phyloP scores from a whole-genome alignment of 2,329 filamentous ascomycete genomes.

The Dryadomyces quercivorus region DNA sequence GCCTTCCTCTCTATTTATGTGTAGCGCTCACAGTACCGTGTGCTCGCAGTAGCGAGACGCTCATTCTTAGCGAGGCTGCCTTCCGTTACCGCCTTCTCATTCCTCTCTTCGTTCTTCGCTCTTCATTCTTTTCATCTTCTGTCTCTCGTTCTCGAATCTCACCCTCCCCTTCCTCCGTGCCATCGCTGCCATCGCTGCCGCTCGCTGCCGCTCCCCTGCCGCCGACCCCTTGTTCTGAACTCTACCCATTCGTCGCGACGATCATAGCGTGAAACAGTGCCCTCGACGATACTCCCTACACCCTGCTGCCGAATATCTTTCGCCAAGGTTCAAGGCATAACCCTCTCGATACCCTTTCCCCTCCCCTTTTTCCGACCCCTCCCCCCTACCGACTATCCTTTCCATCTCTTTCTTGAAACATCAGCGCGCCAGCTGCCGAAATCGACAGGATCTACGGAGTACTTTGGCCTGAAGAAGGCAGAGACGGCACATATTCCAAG shows the following conservation, averaged over 20 bases:
- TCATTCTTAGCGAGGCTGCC: neutral
- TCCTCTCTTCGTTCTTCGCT: neutral
- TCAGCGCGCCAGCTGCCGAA: neutral
- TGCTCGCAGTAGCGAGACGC: too few relatives aligned
- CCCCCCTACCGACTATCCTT: neutral
- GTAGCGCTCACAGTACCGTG: too few relatives aligned
- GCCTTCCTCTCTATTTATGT: neutral
- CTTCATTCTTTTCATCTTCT: neutral
- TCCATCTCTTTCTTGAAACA: neutral
- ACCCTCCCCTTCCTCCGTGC: neutral
- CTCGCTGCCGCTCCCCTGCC: neutral
- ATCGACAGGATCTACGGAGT: neutral
- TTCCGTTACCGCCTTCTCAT: neutral
- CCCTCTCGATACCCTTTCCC: neutral
- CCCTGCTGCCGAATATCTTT: neutral
- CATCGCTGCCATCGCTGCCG: too few relatives aligned
- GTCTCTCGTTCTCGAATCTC: neutral
- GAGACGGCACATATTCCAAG: neutral
- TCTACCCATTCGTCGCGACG: neutral
- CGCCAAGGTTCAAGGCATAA: neutral
- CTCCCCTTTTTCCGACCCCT: neutral
- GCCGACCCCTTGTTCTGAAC: neutral
- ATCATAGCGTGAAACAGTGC: constrained; percentile 1
- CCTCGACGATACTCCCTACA: neutral
- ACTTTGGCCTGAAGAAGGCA: neutral